Conservation (phyloP, 2,329 filamentous ascomycete genomes). For the Lasiodiplodia gonubiensis region DNA sequence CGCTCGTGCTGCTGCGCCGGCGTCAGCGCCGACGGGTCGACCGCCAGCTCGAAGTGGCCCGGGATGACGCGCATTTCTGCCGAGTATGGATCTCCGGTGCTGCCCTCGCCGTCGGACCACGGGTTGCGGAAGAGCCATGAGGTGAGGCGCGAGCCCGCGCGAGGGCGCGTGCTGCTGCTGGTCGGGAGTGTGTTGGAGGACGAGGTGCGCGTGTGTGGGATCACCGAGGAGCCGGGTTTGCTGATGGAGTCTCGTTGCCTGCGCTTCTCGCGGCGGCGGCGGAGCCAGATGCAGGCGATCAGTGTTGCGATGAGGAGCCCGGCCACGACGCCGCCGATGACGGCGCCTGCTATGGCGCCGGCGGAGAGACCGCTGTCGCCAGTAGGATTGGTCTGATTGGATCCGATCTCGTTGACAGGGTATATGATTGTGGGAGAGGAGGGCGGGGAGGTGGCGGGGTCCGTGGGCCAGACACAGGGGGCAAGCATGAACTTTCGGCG, state of each 20-base stretch:
- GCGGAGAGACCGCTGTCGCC: constrained; percentile 32
- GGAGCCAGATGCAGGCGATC: constrained; percentile 36
- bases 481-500: constrained; percentile 44
- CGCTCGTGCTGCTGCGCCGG: not conserved
- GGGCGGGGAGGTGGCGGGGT: not conserved
- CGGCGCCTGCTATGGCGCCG: constrained; percentile 43
- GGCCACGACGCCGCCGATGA: constrained; percentile 36
- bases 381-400: not conserved
- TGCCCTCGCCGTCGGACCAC: not conserved
- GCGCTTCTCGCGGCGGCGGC: not conserved
- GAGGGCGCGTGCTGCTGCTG: not conserved
- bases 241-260: not conserved
- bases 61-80: not conserved
- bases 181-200: not conserved
- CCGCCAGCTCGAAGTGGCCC: not conserved
- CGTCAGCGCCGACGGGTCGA: not conserved
- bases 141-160: constrained; percentile 7
- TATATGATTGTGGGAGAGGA: not conserved
- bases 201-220: not conserved
- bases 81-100: not conserved
- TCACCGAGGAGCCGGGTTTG: not conserved
- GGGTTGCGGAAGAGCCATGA: constrained; percentile 25
- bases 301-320: constrained; percentile 36
- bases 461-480: constrained; percentile 8
- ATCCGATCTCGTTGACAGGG: not conserved